Base-by-base conservation (phyloP, 2,329 filamentous ascomycete genomes). In the Aspergillus spinulosporus region DNA sequence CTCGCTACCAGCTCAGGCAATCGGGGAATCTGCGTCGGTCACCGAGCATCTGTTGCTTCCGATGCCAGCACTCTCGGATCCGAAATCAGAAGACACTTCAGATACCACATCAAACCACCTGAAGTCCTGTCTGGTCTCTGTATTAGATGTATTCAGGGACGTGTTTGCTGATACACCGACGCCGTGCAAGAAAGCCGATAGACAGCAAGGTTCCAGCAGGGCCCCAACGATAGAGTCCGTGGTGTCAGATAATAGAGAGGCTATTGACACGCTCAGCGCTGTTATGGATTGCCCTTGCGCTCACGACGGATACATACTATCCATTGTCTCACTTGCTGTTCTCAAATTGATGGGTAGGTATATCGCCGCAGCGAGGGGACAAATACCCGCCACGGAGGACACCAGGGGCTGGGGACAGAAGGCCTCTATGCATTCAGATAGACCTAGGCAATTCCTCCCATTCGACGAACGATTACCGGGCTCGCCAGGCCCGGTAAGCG, bases 321-420 rank as follows among this genome's bases (percentile, higher is more conserved):
- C 52, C 26, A 42, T 54, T 7, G 52, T 42, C 12, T 54, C 44
- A 6, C 36, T 54, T 4, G 45, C 37, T n/a, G 36, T 54, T 14
- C 45, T 54, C 26, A 54, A 54, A 28, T 26, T 54, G 5, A 48
- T 54, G 52, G 28, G 36, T 8, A 48, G 52, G 52, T 54, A 54
- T 48, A 31, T 54, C 28, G 52, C 44, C 8, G 52, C 52, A 36
- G 51, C 51, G 9, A 47, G 52, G 34, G 52, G 47, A n/a, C 34
- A 46, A 2, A 53, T 15, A 12, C 21, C 45, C 11, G 21, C 28
- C 1, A 6, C 28, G 6, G 36, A 42, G 2, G 44, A 54, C 28
- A 34, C 3, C 9, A 39, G 36, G n/a, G 29, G 21, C 14, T 52
- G 49, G 49, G 15, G 32, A 12, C 12, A 14, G 3, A 26, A 47